A percentile compares a stretch with the other conserved stretches of the same genome.
Conservation (phyloP, 768 basidiomycete species). For the Tylopilus sp. region DNA sequence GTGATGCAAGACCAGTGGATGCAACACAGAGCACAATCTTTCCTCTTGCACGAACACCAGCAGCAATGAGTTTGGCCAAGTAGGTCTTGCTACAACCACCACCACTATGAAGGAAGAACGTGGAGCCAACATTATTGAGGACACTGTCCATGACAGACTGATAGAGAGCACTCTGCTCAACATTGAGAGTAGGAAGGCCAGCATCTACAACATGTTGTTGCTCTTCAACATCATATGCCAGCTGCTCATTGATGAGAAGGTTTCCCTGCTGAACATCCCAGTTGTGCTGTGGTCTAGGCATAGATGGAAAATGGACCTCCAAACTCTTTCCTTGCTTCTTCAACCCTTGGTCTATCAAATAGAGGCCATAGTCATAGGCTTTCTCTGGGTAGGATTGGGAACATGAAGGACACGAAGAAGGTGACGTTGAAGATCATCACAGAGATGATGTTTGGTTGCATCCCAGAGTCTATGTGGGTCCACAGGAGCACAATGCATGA, state of each 20-base stretch:
- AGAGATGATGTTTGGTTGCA: background rate
- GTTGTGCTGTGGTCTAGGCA: background rate
- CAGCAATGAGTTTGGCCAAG: background rate
- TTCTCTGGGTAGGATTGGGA: background rate
- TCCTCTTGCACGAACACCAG: background rate
- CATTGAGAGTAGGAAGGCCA: background rate
- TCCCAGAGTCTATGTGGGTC: slow-evolving; percentile 21
- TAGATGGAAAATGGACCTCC: background rate
- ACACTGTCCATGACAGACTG: background rate
- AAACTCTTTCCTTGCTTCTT: background rate
- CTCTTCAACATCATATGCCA: background rate
- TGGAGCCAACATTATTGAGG: background rate
- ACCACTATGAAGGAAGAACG: slow-evolving; percentile 40
- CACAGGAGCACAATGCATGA: slow-evolving; percentile 17
- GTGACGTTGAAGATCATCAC: slow-evolving; percentile 5
- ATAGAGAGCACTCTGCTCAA: background rate
- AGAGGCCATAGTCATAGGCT: background rate
- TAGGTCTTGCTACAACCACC: slow-evolving; percentile 1
- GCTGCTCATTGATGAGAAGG: slow-evolving; percentile 14
- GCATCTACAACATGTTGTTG: background rate
- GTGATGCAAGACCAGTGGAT: background rate
- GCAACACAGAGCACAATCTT: background rate
- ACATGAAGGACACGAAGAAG: background rate
- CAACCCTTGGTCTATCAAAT: background rate
- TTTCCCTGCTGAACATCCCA: slow-evolving; percentile 17